These are phyloP conservation scores for Malus hybrid DNA, from an alignment of 331 rosid species.

Conservation along the genomic window DNA sequence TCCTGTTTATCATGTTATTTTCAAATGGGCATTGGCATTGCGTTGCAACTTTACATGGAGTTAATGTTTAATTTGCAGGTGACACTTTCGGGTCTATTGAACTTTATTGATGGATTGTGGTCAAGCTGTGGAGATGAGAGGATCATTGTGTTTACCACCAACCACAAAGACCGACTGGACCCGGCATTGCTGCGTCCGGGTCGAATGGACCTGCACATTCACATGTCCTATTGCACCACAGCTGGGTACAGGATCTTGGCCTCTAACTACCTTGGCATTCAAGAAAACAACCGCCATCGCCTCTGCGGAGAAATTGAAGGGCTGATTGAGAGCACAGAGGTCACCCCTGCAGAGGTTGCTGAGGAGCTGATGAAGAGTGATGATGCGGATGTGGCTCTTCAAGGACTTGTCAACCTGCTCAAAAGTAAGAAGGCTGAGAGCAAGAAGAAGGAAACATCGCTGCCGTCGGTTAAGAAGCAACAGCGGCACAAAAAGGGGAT, in stretches of 20 bases:
- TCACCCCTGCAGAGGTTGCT: slow-evolving; percentile 46
- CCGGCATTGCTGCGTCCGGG: slow-evolving; percentile 50
- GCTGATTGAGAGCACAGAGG: slow-evolving; percentile 16
- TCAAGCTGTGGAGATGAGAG: slow-evolving; percentile 55
- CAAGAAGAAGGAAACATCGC: background rate
- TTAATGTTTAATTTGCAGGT: background rate
- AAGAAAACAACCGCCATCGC: background rate
- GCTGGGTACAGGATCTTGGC: slow-evolving; percentile 36
- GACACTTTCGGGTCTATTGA: slow-evolving; percentile 43
- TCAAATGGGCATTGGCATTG: background rate
- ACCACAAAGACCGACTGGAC: slow-evolving; percentile 47
- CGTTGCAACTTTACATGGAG: background rate
- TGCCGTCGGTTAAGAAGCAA: background rate
- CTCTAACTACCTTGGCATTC: slow-evolving; percentile 37
- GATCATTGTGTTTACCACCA: slow-evolving; percentile 42
- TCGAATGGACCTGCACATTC: slow-evolving; percentile 55
- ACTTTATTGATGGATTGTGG: slow-evolving; percentile 60
- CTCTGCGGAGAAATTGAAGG: slow-evolving; percentile 22
- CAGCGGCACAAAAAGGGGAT: background rate
- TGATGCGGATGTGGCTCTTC: slow-evolving; percentile 25
- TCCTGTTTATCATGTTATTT: background rate
- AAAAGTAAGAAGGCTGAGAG: background rate
- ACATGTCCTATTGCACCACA: slow-evolving; percentile 41
- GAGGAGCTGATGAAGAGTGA: slow-evolving; percentile 45
- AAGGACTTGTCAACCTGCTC: slow-evolving; percentile 14